Percentiles rank a stretch among this genome's conserved stretches.
These are phyloP conservation scores for Penicillium maclennaniae DNA, from an alignment of 495 filamentous ascomycete species.

Conservation along the genomic window DNA sequence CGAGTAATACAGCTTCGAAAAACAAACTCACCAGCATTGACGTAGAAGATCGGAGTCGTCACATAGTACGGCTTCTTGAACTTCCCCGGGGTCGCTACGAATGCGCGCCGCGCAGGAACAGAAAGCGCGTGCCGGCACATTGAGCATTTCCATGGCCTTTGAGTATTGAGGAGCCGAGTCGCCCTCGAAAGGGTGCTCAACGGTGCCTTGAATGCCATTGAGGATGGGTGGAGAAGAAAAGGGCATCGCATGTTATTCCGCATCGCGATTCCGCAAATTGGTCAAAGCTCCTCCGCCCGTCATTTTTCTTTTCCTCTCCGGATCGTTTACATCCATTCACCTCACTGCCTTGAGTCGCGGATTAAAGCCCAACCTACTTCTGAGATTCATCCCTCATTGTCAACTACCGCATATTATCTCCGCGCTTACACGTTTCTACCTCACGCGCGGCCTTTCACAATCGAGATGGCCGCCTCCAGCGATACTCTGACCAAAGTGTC, in stretches of 20 bases:
- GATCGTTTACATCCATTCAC: background rate
- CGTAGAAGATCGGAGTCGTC: conserved; percentile 97
- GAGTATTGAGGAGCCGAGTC: conserved; percentile 20
- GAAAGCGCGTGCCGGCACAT: conserved; percentile 21
- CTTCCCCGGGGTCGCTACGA: conserved; percentile 29
- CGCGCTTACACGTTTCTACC: background rate
- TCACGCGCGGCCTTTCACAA: background rate
- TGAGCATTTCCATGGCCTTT: conserved; percentile 34
- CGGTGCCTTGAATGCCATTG: conserved; percentile 36
- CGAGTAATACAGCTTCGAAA: background rate
- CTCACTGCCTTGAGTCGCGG: background rate
- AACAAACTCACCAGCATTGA: conserved; percentile 74
- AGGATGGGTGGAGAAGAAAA: conserved; percentile 7
- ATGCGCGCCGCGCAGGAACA: conserved; percentile 24
- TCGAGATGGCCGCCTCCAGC: conserved; percentile 38
- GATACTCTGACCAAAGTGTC: conserved; percentile 47
- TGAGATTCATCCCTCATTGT: background rate
- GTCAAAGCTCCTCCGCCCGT: conserved; percentile 36
- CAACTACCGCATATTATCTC: background rate
- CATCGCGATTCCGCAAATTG: conserved; percentile 32
- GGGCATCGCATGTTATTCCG: conserved; percentile 23
- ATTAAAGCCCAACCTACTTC: background rate
- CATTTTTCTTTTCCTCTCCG: conserved; percentile 20
- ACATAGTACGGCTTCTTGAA: conserved; percentile 86
- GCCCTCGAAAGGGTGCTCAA: conserved; percentile 35